A percentile compares a stretch with the other conserved stretches of the same genome.
These are phyloP conservation scores for Dactylellina leptospora DNA, from an alignment of 2,329 filamentous ascomycete genomes.

Conservation along the genomic window DNA sequence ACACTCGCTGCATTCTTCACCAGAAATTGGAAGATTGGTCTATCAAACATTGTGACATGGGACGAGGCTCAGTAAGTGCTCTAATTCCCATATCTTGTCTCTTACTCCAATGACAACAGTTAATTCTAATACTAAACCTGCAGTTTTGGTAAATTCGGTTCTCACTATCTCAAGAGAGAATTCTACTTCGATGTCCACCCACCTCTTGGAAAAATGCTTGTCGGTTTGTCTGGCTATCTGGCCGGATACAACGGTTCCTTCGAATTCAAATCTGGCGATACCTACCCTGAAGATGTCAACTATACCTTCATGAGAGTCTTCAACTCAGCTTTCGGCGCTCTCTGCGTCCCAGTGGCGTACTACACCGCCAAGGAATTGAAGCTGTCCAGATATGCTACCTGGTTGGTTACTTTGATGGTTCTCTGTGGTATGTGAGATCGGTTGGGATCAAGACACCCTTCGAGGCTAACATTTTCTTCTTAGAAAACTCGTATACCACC, in stretches of 20 bases:
- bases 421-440: slow-evolving; percentile 68
- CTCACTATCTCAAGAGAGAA: slow-evolving; percentile 97
- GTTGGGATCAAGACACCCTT: neutral
- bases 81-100: neutral
- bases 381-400: slow-evolving; percentile 84
- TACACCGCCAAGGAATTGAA: slow-evolving; percentile 91
- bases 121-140: slow-evolving; percentile 16
- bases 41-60: slow-evolving; percentile 74
- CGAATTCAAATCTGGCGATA: slow-evolving; percentile 98
- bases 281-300: slow-evolving; percentile 90
- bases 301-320: slow-evolving; percentile 99
- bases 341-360: slow-evolving; percentile 93
- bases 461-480: neutral
- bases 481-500: slow-evolving; percentile 97
- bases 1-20: slow-evolving; percentile 72
- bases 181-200: slow-evolving; percentile 99
- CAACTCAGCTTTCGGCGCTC: slow-evolving; percentile 91
- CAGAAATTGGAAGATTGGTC: slow-evolving; percentile 74
- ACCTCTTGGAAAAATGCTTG: slow-evolving; percentile 96
- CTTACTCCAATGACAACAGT: neutral
- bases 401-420: slow-evolving; percentile 95
- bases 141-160: slow-evolving; percentile 96
- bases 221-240: slow-evolving; percentile 92
- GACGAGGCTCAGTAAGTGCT: slow-evolving; percentile 69
- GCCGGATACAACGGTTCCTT: slow-evolving; percentile 99